phyloP scores from a whole-genome alignment of 2,329 filamentous ascomycete genomes.

The Neofusicoccum sp. region DNA sequence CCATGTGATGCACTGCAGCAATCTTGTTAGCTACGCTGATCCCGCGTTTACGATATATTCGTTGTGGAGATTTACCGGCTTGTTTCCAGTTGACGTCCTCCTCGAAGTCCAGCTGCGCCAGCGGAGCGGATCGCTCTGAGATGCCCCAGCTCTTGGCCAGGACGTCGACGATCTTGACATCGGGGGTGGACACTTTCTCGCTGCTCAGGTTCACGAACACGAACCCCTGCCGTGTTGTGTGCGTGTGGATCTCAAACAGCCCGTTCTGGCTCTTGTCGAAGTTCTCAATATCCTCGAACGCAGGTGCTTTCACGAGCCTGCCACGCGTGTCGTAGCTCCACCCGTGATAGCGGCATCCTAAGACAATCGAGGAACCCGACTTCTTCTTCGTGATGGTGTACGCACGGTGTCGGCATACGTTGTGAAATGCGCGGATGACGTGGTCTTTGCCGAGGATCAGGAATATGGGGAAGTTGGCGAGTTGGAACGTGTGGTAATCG shows the following conservation, averaged over 20 bases:
- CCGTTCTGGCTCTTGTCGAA: constrained; percentile 39
- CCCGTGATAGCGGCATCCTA: constrained; percentile 48
- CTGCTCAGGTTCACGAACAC: constrained; percentile 31
- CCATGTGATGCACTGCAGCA: constrained; percentile 13
- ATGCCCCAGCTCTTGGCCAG: constrained; percentile 22
- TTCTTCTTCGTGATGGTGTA: constrained; percentile 42
- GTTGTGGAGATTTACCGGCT: constrained; percentile 22
- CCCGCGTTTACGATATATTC: neutral
- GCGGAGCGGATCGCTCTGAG: constrained; percentile 24
- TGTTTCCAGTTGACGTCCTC: constrained; percentile 43
- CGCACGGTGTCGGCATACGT: constrained; percentile 47
- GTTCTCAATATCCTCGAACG: constrained; percentile 37
- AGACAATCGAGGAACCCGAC: constrained; percentile 38
- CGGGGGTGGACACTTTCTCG: constrained; percentile 15
- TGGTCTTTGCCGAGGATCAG: constrained; percentile 39
- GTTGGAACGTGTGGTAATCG: constrained; percentile 35
- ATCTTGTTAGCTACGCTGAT: constrained; percentile 5
- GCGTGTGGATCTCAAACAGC: constrained; percentile 29
- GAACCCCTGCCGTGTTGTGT: constrained; percentile 27
- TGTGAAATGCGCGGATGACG: constrained; percentile 41
- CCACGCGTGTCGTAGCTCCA: constrained; percentile 48
- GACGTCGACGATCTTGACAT: constrained; percentile 17
- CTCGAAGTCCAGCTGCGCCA: constrained; percentile 34
- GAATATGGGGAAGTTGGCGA: constrained; percentile 42
- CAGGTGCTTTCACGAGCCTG: constrained; percentile 44